Conservation (phyloP, 805 yeast species). For the Cyberlindnera veronae region DNA sequence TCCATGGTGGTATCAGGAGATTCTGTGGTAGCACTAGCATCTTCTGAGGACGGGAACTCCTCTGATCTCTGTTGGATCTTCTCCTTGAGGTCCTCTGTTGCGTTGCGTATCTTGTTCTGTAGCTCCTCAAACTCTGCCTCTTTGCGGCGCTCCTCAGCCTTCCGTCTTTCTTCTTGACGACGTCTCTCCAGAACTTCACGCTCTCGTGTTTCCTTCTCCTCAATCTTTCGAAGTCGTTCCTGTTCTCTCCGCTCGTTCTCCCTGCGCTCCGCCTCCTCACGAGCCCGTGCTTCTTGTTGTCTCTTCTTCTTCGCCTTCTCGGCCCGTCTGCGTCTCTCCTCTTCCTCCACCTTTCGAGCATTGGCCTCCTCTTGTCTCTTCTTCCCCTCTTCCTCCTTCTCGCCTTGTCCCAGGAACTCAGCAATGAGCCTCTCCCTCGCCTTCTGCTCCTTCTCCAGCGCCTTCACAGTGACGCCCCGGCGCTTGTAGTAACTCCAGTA, state of each 20-base stretch:
- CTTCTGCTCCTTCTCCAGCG: slow-evolving; percentile 5
- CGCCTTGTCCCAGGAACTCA: not conserved
- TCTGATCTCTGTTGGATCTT: not conserved
- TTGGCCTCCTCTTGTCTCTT: slow-evolving; percentile 2
- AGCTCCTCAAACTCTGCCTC: slow-evolving; percentile 5
- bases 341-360: too few species aligned
- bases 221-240: slow-evolving; percentile 6
- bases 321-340: not conserved
- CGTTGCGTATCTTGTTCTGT: slow-evolving; percentile 7
- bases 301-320: slow-evolving; percentile 2
- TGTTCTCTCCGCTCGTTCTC: slow-evolving; percentile 4
- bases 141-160: slow-evolving; percentile 9
- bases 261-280: not conserved
- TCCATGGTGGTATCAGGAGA: too few species aligned
- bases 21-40: not conserved
- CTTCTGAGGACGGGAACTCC: too few species aligned
- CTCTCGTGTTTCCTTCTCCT: slow-evolving; percentile 11
- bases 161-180: slow-evolving; percentile 10
- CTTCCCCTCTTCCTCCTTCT: not conserved
- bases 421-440: slow-evolving; percentile 1
- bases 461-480: slow-evolving; percentile 4
- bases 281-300: not conserved
- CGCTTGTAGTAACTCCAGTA: slow-evolving; percentile 13
- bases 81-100: slow-evolving; percentile 7
- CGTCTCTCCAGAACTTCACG: slow-evolving; percentile 14